Evolutionary conservation across 1,139 yeast species (phyloP).

Genomic region (Debaryomyces psychrophilus): DNA sequence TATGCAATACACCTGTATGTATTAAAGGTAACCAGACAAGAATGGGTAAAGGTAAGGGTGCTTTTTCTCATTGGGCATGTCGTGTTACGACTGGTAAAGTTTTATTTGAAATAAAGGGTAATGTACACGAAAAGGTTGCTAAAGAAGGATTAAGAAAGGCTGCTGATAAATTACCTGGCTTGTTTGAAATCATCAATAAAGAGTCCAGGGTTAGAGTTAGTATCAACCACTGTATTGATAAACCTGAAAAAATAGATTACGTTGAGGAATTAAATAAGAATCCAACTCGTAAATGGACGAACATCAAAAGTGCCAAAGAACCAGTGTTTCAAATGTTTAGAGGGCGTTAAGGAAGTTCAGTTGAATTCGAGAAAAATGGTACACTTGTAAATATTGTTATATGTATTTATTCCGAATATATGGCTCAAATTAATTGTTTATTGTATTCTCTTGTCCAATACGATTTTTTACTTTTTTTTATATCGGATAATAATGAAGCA

Average conservation of each 20-base stretch:
- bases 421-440: background rate
- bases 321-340: constrained; percentile 55
- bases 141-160: constrained; percentile 92
- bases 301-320: constrained; percentile 51
- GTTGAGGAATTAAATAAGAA: constrained; percentile 55
- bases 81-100: constrained; percentile 96
- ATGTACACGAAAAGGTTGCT: constrained; percentile 86
- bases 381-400: constrained; percentile 3
- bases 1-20: constrained; percentile 88
- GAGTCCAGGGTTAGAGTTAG: constrained; percentile 76
- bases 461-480: no score
- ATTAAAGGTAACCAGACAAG: constrained; percentile 98
- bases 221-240: constrained; percentile 48
- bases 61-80: constrained; percentile 95
- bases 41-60: constrained; percentile 99
- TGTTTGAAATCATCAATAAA: constrained; percentile 78
- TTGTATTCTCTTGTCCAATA: background rate
- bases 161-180: constrained; percentile 89
- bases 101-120: constrained; percentile 79
- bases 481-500: background rate
- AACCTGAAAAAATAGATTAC: constrained; percentile 54
- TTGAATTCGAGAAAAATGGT: background rate
- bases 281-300: constrained; percentile 68
- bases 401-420: constrained; percentile 1
- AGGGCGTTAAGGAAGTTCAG: constrained; percentile 47